Evolutionary conservation across 78 protist species (phyloP).

Genomic region (Dictyostelium firmibasis): DNA sequence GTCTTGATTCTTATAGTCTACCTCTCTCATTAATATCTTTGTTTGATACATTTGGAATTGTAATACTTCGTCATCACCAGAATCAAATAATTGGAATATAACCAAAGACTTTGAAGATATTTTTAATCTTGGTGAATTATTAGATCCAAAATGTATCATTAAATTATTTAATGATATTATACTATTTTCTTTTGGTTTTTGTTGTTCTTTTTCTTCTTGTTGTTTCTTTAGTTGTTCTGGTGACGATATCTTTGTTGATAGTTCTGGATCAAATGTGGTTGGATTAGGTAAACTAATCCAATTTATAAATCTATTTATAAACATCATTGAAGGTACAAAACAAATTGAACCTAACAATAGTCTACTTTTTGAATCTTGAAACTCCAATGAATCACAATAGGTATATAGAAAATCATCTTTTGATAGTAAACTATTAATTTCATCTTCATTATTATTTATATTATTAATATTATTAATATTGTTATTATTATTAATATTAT

Average conservation of each 20-base stretch:
- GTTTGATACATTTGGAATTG: neutral
- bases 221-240: neutral
- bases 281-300: neutral
- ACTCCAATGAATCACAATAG: slow-evolving; percentile 15
- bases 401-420: slow-evolving; percentile 20
- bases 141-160: slow-evolving; percentile 7
- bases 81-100: neutral
- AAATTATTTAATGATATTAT: slow-evolving; percentile 6
- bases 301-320: slow-evolving; percentile 12
- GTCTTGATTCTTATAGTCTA: neutral
- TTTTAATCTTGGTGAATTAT: slow-evolving; percentile 1
- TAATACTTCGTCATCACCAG: neutral
- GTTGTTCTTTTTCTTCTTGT: neutral
- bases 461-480: neutral
- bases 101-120: neutral
- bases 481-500: neutral
- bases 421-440: neutral
- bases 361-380: neutral
- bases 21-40: neutral
- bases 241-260: neutral
- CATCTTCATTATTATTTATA: neutral
- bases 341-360: neutral
- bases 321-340: slow-evolving; percentile 27
- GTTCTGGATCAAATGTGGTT: neutral
- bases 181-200: slow-evolving; percentile 2